Evolutionary conservation across 371 early-diverging fungal genomes (phyloP).

Genomic region (Phascolomyces articulosus): DNA sequence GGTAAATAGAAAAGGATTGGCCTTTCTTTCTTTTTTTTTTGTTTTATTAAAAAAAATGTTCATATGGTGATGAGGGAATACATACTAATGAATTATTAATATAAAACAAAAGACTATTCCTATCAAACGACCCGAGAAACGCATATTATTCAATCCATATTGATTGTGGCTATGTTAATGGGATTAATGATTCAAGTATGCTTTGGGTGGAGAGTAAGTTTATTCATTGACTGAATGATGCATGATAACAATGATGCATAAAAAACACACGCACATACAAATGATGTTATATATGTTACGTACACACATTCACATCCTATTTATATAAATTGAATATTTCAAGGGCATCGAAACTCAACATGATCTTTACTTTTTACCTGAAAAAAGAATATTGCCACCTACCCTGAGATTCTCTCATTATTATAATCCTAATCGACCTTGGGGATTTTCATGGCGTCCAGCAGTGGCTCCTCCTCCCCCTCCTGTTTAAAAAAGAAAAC

Average conservation of each 20-base stretch:
- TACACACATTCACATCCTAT: too few species aligned
- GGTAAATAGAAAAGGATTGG: constrained; percentile 10
- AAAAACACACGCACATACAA: too few species aligned
- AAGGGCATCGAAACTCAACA: background rate
- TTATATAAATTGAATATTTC: background rate
- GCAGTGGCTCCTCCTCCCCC: too few species aligned
- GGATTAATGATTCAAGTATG: constrained; percentile 20
- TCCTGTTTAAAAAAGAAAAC: background rate
- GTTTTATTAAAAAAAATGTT: background rate
- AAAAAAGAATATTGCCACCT: background rate
- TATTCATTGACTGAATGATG: too few species aligned
- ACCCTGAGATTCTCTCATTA: background rate
- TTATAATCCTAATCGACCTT: background rate
- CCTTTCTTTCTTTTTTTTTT: background rate
- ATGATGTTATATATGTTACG: too few species aligned
- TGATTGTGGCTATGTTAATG: constrained; percentile 28
- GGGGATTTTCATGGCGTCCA: background rate
- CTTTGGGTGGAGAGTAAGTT: background rate
- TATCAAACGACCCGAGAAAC: constrained; percentile 25
- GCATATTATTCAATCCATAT: constrained; percentile 30
- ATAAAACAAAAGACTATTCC: constrained; percentile 9
- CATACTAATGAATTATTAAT: too few species aligned
- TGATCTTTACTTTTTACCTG: background rate
- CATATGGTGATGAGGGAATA: background rate
- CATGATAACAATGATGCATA: too few species aligned